Evolutionary conservation across 2,329 filamentous ascomycete genomes (phyloP).

Genomic region (Immersiporthe knoxdaviesiana): DNA sequence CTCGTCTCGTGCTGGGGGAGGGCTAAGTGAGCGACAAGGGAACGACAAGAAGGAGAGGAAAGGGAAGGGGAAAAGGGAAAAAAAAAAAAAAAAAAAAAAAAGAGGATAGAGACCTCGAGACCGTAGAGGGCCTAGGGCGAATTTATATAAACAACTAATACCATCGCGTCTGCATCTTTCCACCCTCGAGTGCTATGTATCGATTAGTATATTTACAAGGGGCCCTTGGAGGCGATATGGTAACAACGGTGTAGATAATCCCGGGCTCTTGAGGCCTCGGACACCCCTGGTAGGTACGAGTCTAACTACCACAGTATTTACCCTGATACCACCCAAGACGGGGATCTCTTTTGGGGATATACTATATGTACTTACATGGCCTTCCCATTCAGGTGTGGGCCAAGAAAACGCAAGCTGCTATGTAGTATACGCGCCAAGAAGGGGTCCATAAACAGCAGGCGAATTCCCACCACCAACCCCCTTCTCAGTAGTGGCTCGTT

Average conservation of each 20-base stretch:
- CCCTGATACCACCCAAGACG: conserved; percentile 4
- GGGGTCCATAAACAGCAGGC: background rate
- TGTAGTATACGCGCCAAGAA: background rate
- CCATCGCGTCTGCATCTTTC: background rate
- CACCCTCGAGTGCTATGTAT: background rate
- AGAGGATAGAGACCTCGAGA: background rate
- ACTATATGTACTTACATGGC: background rate
- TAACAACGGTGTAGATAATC: background rate
- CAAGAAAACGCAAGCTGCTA: too few relatives aligned
- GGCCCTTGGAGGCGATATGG: background rate
- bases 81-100: too few relatives aligned
- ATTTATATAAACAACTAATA: background rate
- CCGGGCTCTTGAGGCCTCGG: background rate
- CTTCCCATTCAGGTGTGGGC: conserved; percentile 1
- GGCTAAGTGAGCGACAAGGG: background rate
- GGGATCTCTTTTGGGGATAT: background rate
- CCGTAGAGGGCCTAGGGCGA: background rate
- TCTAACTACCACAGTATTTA: background rate
- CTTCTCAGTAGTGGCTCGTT: background rate
- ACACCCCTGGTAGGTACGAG: background rate
- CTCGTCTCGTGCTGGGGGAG: background rate
- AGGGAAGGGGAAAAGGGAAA: background rate
- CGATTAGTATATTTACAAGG: background rate
- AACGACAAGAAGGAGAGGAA: background rate
- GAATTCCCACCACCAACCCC: too few relatives aligned